These are phyloP conservation scores for Boletales sp. DNA, from an alignment of 768 basidiomycete genomes.

Conservation along the genomic window DNA sequence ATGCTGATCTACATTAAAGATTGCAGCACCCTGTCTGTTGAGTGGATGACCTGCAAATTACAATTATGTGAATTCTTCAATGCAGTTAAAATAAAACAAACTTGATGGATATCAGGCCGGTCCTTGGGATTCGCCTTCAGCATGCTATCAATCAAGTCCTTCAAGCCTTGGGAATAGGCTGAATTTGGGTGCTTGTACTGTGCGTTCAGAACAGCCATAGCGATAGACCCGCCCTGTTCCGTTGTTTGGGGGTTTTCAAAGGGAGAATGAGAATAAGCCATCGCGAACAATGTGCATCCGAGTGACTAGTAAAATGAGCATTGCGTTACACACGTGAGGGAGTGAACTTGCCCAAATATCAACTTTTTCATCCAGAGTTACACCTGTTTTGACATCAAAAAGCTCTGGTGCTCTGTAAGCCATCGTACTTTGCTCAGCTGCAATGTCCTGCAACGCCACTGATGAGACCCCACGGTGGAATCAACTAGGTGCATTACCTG, in stretches of 20 bases:
- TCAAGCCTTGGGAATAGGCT: constrained; percentile 82
- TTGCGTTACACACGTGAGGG: background rate
- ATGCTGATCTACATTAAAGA: constrained; percentile 43
- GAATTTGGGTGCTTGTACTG: constrained; percentile 87
- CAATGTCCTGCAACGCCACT: constrained; percentile 66
- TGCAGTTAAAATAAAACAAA: constrained; percentile 28
- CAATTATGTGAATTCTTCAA: constrained; percentile 3
- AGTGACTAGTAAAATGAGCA: constrained; percentile 63
- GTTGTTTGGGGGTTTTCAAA: constrained; percentile 92
- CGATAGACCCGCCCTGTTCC: constrained; percentile 93
- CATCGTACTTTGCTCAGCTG: constrained; percentile 98
- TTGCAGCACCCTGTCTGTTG: constrained; percentile 61
- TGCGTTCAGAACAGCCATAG: constrained; percentile 95
- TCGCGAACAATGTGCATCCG: constrained; percentile 91
- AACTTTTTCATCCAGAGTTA: constrained; percentile 86
- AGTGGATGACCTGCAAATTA: constrained; percentile 53
- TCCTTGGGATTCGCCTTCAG: constrained; percentile 78
- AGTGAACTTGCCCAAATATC: constrained; percentile 81
- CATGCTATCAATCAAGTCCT: constrained; percentile 79
- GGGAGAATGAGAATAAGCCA: constrained; percentile 93
- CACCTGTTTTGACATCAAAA: constrained; percentile 94
- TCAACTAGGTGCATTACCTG: constrained; percentile 52
- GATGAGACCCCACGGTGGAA: constrained; percentile 1
- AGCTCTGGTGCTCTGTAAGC: constrained; percentile 96
- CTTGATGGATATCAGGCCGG: constrained; percentile 84